Evolutionary conservation across 116 monocot genomes (phyloP).

Genomic region (Phalaenopsis hybrid): DNA sequence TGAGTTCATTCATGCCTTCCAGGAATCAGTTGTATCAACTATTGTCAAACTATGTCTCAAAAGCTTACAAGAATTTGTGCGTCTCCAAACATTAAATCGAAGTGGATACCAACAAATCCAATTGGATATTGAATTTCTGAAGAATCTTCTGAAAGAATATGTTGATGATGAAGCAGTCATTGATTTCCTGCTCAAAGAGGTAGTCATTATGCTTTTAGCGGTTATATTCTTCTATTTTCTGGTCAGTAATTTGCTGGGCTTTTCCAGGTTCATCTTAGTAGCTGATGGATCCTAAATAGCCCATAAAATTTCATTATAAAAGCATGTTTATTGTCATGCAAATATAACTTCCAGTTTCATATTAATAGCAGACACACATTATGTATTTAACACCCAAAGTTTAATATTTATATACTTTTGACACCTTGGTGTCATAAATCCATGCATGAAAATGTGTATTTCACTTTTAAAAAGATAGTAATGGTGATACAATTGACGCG

Average conservation of each 20-base stretch:
- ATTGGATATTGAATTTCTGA: conserved; percentile 86
- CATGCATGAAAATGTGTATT: too few relatives aligned
- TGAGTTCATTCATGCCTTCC: conserved; percentile 18
- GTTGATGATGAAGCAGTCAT: conserved; percentile 75
- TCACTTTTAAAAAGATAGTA: too few relatives aligned
- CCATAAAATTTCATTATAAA: background rate
- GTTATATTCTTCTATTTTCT: background rate
- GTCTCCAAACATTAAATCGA: conserved; percentile 82
- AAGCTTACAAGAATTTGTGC: conserved; percentile 91
- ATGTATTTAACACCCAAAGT: background rate
- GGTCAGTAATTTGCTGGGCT: background rate
- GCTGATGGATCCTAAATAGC: background rate
- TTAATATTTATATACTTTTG: too few relatives aligned
- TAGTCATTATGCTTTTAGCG: conserved; percentile 3
- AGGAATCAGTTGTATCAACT: conserved; percentile 85
- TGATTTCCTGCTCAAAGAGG: conserved; percentile 92
- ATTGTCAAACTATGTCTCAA: conserved; percentile 84
- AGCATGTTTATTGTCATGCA: background rate
- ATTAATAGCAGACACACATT: too few relatives aligned
- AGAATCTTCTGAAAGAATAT: conserved; percentile 75
- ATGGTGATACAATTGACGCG: too few relatives aligned
- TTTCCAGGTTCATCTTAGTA: too few relatives aligned
- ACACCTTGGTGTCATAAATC: too few relatives aligned
- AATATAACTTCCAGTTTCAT: background rate
- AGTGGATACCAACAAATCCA: conserved; percentile 98